Evolutionary conservation across 1,284 basidiomycete species (phyloP).

Genomic region (Dichomitus squalens): DNA sequence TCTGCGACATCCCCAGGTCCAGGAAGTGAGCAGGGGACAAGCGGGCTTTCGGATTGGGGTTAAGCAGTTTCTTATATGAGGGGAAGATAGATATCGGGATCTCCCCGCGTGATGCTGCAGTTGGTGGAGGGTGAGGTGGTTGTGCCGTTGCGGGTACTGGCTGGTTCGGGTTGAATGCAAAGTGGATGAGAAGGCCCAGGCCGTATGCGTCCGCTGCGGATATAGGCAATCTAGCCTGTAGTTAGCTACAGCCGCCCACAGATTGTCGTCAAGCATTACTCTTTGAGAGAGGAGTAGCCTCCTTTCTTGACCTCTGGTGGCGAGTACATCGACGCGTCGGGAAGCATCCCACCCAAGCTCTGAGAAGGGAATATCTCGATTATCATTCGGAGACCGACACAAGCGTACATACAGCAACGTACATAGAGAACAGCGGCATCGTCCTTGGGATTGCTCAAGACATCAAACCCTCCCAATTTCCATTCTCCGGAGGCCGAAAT

Average conservation of each 20-base stretch:
- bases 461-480: slow-evolving; percentile 94
- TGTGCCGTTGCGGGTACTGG: slow-evolving; percentile 70
- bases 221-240: slow-evolving; percentile 59
- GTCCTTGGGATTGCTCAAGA: slow-evolving; percentile 82
- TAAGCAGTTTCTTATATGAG: slow-evolving; percentile 85
- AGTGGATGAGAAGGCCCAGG: slow-evolving; percentile 83
- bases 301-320: slow-evolving; percentile 91
- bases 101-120: slow-evolving; percentile 71
- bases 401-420: slow-evolving; percentile 42
- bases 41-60: slow-evolving; percentile 83
- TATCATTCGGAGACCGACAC: slow-evolving; percentile 21
- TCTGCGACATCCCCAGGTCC: slow-evolving; percentile 76
- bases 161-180: slow-evolving; percentile 82
- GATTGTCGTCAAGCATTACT: slow-evolving; percentile 50
- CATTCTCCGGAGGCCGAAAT: slow-evolving; percentile 93
- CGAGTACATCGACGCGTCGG: slow-evolving; percentile 58
- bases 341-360: slow-evolving; percentile 73
- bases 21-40: slow-evolving; percentile 80
- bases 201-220: slow-evolving; percentile 84
- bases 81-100: slow-evolving; percentile 83
- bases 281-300: slow-evolving; percentile 84
- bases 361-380: slow-evolving; percentile 38
- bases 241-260: slow-evolving; percentile 5
- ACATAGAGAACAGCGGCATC: slow-evolving; percentile 81
- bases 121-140: slow-evolving; percentile 74